Base-by-base conservation (phyloP, 768 basidiomycete genomes). In the Leccinellum albellum region DNA sequence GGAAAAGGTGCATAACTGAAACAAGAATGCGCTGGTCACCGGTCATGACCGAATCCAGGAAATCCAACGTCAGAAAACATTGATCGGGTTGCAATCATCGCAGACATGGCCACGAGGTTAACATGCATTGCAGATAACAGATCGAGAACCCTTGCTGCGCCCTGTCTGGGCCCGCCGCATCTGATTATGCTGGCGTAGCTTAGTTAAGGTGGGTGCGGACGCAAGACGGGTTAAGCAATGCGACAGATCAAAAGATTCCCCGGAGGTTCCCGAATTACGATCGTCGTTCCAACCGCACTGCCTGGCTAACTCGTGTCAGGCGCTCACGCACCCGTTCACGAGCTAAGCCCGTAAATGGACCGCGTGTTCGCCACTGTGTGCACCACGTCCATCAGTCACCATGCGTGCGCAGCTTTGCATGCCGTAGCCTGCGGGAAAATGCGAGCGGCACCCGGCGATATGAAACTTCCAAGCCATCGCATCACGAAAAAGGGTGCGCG, bases 371-470 rank as follows among this genome's bases (percentile, higher is more conserved):
- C 62, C 59, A 58, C 64, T 54, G 58, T 53, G 54, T 64, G 68
- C 51, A 53, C 63, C 46, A 58, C 57, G n/a, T 47, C 56, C 67
- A 70, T 71, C 67, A 73, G 37, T 66, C 69, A 73, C 60, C 61
- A 63, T 61, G 55, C 58, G 59, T 63, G 61, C 58, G 53, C 67
- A 63, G 57, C 35, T 61, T 56, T 35, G 59, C 59, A 63, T 69
- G 67, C 65, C 67, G 64, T 67, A 64, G 46, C 59, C 35, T 58
- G 56, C 61, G 62, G 63, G 58, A 67, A 67, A 53, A 55, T 50
- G 67, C 67, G 61, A 64, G 46, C 46, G 61, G 52, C 51, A 51
- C 45, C 53, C 45, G 33, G 50, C 48, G 51, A 61, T 56, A 67
- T 62, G 61, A 66, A 63, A 50, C 53, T 50, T 57, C 33, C 48